A percentile compares a stretch with the other conserved stretches of the same genome.
These are phyloP conservation scores for Gossypium aridum DNA, from an alignment of 441 rosid genomes.

Conservation along the genomic window DNA sequence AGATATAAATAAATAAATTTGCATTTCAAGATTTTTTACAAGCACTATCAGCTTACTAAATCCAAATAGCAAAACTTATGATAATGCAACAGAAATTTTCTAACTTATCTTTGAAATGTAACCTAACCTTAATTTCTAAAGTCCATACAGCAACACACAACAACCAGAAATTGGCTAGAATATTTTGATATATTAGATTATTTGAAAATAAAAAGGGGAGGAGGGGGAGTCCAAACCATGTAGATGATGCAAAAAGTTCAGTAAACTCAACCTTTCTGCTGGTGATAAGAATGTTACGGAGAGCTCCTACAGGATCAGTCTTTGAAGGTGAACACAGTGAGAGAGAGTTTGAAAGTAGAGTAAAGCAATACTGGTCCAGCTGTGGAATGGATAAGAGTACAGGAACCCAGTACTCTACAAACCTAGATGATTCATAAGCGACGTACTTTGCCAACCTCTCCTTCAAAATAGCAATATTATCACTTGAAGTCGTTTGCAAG, in stretches of 20 bases:
- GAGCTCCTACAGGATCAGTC: conserved; percentile 56
- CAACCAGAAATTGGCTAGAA: background rate
- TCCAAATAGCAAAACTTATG: background rate
- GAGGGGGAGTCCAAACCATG: background rate
- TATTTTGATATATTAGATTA: background rate
- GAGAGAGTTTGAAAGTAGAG: conserved; percentile 47
- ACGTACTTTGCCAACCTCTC: conserved; percentile 35
- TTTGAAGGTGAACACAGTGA: conserved; percentile 54
- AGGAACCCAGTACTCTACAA: conserved; percentile 91
- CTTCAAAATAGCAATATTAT: conserved; percentile 27
- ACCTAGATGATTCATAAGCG: conserved; percentile 39
- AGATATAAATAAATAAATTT: background rate
- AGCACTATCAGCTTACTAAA: conserved; percentile 4
- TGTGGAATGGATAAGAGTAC: conserved; percentile 70
- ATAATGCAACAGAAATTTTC: background rate
- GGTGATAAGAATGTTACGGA: conserved; percentile 54
- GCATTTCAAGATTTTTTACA: background rate
- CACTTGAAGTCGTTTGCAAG: conserved; percentile 21
- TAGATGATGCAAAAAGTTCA: background rate
- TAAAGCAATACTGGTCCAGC: conserved; percentile 87
- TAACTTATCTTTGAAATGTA: background rate
- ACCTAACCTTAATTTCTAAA: background rate
- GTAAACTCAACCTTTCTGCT: conserved; percentile 53
- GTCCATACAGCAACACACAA: background rate
- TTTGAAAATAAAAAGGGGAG: background rate